A percentile compares a stretch with the other conserved stretches of the same genome.
Evolutionary conservation across 208 protist genomes (phyloP).

Genomic region (Leishmania tropica): DNA sequence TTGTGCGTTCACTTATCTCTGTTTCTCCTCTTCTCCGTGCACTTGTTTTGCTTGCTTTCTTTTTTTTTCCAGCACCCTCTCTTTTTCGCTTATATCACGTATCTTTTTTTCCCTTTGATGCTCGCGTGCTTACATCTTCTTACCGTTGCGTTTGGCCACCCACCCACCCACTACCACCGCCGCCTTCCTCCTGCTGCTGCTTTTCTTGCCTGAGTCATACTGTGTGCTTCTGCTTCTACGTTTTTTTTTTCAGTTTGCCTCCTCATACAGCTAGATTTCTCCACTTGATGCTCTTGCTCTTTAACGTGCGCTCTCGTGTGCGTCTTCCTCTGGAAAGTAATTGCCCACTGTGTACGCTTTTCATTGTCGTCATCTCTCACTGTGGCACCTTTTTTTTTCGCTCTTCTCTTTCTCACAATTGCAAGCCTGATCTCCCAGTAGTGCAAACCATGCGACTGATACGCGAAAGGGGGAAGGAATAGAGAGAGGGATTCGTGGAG

Average conservation of each 20-base stretch:
- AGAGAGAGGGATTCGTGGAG: background rate
- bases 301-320: background rate
- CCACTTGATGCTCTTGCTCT: background rate
- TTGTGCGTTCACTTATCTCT: background rate
- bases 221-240: background rate
- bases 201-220: background rate
- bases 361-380: background rate
- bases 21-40: background rate
- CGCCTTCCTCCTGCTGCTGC: background rate
- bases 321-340: background rate
- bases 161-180: background rate
- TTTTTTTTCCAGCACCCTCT: background rate
- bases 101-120: background rate
- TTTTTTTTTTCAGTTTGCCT: background rate
- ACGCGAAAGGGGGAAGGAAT: background rate
- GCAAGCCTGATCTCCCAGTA: background rate
- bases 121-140: background rate
- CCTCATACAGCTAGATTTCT: background rate
- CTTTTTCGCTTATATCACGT: background rate
- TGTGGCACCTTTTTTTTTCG: background rate
- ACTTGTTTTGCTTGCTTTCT: background rate
- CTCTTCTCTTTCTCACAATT: background rate
- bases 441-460: background rate
- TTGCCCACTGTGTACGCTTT: background rate
- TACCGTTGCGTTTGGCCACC: background rate